phyloP scores from a whole-genome alignment of 768 basidiomycete species.

The Chalciporus chontae region DNA sequence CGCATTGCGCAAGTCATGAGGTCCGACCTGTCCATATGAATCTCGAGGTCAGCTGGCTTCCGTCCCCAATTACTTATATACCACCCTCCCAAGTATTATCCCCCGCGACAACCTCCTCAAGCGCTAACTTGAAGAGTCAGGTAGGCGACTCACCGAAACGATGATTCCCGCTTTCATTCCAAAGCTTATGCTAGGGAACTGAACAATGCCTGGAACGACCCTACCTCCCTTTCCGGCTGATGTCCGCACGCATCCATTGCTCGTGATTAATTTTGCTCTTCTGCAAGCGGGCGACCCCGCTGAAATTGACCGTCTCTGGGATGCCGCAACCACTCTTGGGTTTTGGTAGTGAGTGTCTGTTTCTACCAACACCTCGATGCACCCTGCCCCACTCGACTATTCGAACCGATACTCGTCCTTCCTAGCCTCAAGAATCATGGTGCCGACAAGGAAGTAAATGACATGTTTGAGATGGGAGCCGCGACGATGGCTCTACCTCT shows the following conservation, averaged over 20 bases:
- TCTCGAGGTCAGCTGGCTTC: no score
- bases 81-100: no score
- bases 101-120: no score
- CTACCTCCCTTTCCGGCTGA: slow-evolving; percentile 43
- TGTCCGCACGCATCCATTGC: slow-evolving; percentile 41
- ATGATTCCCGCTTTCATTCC: no score
- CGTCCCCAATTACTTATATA: no score
- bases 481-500: slow-evolving; percentile 38
- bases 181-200: no score
- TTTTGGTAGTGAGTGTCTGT: slow-evolving; percentile 49
- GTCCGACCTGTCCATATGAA: no score
- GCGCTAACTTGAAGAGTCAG: no score
- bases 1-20: no score
- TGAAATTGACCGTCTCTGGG: slow-evolving; percentile 44
- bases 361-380: not conserved
- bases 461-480: slow-evolving; percentile 42
- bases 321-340: slow-evolving; percentile 45
- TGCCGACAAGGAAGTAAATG: slow-evolving; percentile 32
- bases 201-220: slow-evolving; percentile 31
- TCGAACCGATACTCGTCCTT: not conserved
- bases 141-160: no score
- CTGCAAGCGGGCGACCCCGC: slow-evolving; percentile 31
- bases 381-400: not conserved
- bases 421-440: slow-evolving; percentile 43
- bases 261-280: slow-evolving; percentile 43